Percentiles rank a stretch among this genome's conserved stretches.
These are phyloP conservation scores for Lithocarpus polystachyus DNA, from an alignment of 306 rosid species.

Conservation along the genomic window DNA sequence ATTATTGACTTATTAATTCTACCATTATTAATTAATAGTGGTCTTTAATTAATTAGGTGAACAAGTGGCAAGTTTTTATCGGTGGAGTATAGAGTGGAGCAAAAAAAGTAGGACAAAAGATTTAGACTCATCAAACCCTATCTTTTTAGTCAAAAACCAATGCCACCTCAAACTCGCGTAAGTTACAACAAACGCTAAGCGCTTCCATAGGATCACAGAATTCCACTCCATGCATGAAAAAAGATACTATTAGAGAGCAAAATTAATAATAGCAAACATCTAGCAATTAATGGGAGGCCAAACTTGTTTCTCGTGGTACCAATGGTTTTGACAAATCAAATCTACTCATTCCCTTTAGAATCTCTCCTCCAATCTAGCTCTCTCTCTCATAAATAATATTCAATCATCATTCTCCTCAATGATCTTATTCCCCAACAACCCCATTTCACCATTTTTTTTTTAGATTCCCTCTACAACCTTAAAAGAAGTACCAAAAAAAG, in stretches of 20 bases:
- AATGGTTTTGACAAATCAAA: constrained; percentile 4
- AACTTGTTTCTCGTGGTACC: constrained; percentile 36
- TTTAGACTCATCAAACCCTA: no score
- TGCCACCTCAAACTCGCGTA: constrained; percentile 1
- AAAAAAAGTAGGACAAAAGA: no score
- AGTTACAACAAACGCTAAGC: neutral
- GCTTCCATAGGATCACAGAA: neutral
- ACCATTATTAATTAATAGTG: no score
- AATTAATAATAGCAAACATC: neutral
- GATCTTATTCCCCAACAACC: neutral
- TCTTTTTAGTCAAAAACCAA: neutral
- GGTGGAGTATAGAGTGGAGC: no score
- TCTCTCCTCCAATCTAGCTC: neutral
- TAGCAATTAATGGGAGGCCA: constrained; percentile 19
- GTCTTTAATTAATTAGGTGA: no score
- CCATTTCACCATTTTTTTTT: constrained; percentile 3
- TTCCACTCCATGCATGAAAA: neutral
- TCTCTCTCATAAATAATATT: constrained; percentile 2
- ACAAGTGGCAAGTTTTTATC: no score
- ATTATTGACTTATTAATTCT: no score
- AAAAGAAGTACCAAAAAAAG: neutral
- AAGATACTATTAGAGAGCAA: neutral
- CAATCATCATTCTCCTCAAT: neutral
- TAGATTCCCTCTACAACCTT: neutral
- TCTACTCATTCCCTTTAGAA: neutral